phyloP scores from a whole-genome alignment of 352 stramenopile genomes.

The Pythium phragmitis region DNA sequence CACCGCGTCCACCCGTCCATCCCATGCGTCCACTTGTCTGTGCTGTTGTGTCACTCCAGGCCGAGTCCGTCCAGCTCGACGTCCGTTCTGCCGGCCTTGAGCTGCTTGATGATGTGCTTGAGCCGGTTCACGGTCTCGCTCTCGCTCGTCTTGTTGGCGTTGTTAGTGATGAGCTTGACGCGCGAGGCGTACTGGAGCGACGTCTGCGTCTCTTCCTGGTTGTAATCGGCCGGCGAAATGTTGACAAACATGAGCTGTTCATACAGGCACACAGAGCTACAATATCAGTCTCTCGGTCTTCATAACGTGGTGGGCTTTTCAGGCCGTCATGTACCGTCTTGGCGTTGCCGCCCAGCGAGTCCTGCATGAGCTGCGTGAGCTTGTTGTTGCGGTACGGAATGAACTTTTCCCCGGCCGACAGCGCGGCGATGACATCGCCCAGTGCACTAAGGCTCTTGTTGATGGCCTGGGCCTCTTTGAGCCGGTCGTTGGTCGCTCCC shows the following conservation, averaged over 20 bases:
- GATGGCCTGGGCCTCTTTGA: slow-evolving; percentile 89
- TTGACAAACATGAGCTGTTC: slow-evolving; percentile 89
- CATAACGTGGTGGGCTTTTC: background rate
- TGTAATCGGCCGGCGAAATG: slow-evolving; percentile 88
- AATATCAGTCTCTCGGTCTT: background rate
- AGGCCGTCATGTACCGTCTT: slow-evolving; percentile 69
- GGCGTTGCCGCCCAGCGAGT: slow-evolving; percentile 91
- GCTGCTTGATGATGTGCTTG: slow-evolving; percentile 83
- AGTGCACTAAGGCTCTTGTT: slow-evolving; percentile 90
- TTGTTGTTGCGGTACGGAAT: slow-evolving; percentile 95
- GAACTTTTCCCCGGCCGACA: slow-evolving; percentile 91
- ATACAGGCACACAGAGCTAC: background rate
- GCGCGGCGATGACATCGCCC: slow-evolving; percentile 90
- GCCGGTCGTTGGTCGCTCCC: slow-evolving; percentile 73
- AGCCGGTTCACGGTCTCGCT: slow-evolving; percentile 81
- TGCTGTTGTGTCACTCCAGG: slow-evolving; percentile 38
- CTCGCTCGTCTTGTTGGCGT: slow-evolving; percentile 83
- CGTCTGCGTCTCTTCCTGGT: slow-evolving; percentile 87
- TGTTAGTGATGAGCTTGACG: slow-evolving; percentile 90
- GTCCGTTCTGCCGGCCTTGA: slow-evolving; percentile 61
- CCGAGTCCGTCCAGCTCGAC: slow-evolving; percentile 63
- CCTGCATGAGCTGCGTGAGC: slow-evolving; percentile 92
- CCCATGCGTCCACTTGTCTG: background rate
- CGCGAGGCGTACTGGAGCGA: slow-evolving; percentile 80
- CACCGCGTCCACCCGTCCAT: slow-evolving; percentile 12